These are phyloP conservation scores for Microstegium vimineum DNA, from an alignment of 176 grass and related monocot genomes.

Conservation along the genomic window DNA sequence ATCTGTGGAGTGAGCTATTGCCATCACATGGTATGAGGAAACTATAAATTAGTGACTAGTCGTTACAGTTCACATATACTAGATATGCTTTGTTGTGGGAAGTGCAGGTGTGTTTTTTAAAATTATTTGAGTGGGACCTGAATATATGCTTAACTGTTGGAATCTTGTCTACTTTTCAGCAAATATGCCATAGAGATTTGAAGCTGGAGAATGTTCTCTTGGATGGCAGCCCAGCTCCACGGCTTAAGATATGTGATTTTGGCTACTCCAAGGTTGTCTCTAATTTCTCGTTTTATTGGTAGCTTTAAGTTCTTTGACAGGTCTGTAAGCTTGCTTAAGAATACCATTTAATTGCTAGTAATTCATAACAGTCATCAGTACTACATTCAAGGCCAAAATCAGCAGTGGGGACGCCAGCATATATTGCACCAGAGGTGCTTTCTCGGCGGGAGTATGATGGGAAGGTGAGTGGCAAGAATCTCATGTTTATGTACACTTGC, in stretches of 20 bases:
- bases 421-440: slow-evolving; percentile 81
- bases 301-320: slow-evolving; percentile 9
- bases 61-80: slow-evolving; percentile 17
- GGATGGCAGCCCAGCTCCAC: slow-evolving; percentile 53
- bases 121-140: slow-evolving; percentile 26
- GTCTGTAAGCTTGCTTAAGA: background rate
- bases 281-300: background rate
- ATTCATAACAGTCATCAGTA: slow-evolving; percentile 62
- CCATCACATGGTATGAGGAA: slow-evolving; percentile 60
- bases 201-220: slow-evolving; percentile 80
- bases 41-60: slow-evolving; percentile 2
- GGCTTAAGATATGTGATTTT: slow-evolving; percentile 88
- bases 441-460: slow-evolving; percentile 65
- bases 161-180: slow-evolving; percentile 48
- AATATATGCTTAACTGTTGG: slow-evolving; percentile 33
- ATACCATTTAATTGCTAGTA: slow-evolving; percentile 3
- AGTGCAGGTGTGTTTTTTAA: slow-evolving; percentile 21
- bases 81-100: slow-evolving; percentile 27
- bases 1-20: slow-evolving; percentile 75
- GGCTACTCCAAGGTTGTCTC: slow-evolving; percentile 71
- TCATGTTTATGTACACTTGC: background rate
- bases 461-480: slow-evolving; percentile 49
- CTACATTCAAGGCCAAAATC: slow-evolving; percentile 88
- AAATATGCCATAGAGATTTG: slow-evolving; percentile 92
- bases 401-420: slow-evolving; percentile 75